Evolutionary conservation across 371 early-diverging fungal genomes (phyloP).

Genomic region (Chytridium lagenaria): DNA sequence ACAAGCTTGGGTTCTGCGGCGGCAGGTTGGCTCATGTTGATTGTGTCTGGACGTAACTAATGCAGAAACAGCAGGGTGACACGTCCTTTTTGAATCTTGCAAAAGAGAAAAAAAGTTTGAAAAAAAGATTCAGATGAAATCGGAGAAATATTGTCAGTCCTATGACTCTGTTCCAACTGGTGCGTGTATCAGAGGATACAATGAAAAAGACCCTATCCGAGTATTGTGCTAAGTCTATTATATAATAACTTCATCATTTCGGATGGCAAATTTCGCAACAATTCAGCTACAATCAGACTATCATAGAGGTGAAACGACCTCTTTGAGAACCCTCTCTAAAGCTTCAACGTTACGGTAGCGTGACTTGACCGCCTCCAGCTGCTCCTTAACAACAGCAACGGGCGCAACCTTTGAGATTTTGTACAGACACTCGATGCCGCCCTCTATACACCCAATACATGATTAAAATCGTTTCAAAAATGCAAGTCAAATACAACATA

Average conservation of each 20-base stretch:
- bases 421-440: not conserved
- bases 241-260: too few relatives aligned
- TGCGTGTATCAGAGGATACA: too few relatives aligned
- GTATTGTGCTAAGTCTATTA: too few relatives aligned
- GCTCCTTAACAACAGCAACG: conserved; percentile 6
- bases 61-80: not conserved
- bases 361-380: not conserved
- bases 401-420: not conserved
- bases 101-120: not conserved
- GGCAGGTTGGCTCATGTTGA: not conserved
- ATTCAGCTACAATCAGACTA: too few relatives aligned
- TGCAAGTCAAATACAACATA: not conserved
- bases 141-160: too few relatives aligned
- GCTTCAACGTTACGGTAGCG: conserved; percentile 3
- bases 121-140: too few relatives aligned
- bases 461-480: not conserved
- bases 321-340: not conserved
- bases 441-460: not conserved
- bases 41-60: not conserved
- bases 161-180: too few relatives aligned
- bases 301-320: too few relatives aligned
- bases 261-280: too few relatives aligned
- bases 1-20: conserved; percentile 63
- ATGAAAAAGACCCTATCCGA: too few relatives aligned
- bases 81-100: not conserved